Evolutionary conservation across 1,139 yeast genomes (phyloP), one percentile per base, ranked within the genome.

Genomic region (Sugiyamaella xylanicola): DNA sequence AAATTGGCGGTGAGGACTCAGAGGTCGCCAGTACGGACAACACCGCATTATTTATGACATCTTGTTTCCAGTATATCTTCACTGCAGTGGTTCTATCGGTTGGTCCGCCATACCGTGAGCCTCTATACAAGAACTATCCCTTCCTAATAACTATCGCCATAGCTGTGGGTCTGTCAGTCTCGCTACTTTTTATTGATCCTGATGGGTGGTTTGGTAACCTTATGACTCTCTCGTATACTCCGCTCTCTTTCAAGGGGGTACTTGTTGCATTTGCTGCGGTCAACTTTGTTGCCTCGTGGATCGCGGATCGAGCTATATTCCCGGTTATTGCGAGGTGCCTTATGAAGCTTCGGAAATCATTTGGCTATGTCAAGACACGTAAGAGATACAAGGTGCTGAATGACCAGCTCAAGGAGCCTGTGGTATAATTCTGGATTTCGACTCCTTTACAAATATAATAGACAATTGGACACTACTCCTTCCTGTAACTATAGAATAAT

Each of bases 91-190:
- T 91, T 19, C 75, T 93, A 59, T 87, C 96, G 29, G 88, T 84
- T 27, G 99, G 99, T 0, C 95, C 95, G 11, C 99, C 99, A n/a
- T 95, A 90, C 70, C 79, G 99, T 58, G 86, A 88, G 66, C 85
- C 95, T 1, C 81, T 87, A 65, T 70, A 74, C 39, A 77, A 82
- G 61, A 93, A 93, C 69, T 54, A 63, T 8, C 95, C 96, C 7
- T 92, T 90, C 66, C 75, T 93, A 55, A 51, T 77, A 1, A 89
- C 92, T 51, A 77, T 89, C 52, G 63, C 76, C 0, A 61, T 74
- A 0, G 80, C 95, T 0, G 84, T 86, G 78, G 69, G 84, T 8
- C 70, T 80, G 8, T 52, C 61, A 3, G 53, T 61, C 13, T 32
- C 57, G 8, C 64, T 70, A 56, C 61, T 68, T 57, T 56, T 59